Evolutionary conservation across 2,329 filamentous ascomycete species (phyloP), one percentile per base, ranked within the genome.

Genomic region (Fusarium citri): DNA sequence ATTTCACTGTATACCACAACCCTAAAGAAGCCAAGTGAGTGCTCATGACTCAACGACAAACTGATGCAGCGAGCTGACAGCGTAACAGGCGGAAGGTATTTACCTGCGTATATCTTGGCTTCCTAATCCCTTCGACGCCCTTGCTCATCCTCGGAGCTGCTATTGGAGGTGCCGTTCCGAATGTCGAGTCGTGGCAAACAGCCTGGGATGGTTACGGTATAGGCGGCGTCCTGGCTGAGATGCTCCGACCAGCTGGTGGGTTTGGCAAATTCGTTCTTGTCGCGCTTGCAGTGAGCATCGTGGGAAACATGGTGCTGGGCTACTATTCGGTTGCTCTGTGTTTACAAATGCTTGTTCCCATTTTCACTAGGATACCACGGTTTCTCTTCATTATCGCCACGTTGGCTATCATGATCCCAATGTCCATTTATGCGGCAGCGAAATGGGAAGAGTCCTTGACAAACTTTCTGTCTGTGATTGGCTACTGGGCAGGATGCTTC

Each of bases 1-100:
- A 89, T 69, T 88, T 87, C 64, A 83, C 84, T n/a, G 84, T 84
- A 11, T 89, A 89, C 70, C 84, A 87, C 76, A 63, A 46, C 30
- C 67, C 72, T 9, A 47, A 49, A 30, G 64, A 50, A 22, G 62
- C 67, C 30, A 76, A 72, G 74, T 75, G 50, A 70, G 72, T 54
- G 16, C 6, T 40, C 16, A 10, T 25, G 3, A 2, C 18, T 16
- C 28, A 16, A 11, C 6, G 15, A 20, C 7, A 37, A 15, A 5
- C 18, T 25, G 10, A 11, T 51, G 83, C 84, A 6, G 75, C 77
- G 25, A 18, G 23, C 84, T 55, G 78, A 81, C 75, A 82, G 20
- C 7, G 4, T 45, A 12, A 64, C 61, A 69, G 74, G 20, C 41
- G 60, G 18, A 72, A 71, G 18, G 55, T 76, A 10, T 76, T 76